phyloP scores from a whole-genome alignment of 306 rosid genomes.

The Mimosa bimucronata region DNA sequence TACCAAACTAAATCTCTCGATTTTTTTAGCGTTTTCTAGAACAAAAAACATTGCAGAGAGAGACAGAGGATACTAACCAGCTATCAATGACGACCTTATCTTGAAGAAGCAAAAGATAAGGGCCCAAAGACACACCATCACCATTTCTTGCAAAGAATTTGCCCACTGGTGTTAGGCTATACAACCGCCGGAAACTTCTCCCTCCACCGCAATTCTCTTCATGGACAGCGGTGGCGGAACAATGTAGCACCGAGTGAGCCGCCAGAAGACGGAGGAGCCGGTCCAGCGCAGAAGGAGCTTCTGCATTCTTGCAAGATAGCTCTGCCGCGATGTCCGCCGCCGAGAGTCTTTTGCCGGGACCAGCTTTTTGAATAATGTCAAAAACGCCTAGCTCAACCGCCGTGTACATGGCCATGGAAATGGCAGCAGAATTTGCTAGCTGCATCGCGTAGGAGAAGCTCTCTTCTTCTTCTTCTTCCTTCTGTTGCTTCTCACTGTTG shows the following conservation, averaged over 20 bases:
- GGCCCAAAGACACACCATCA: neutral
- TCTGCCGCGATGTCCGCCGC: conserved; percentile 38
- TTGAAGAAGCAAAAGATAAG: neutral
- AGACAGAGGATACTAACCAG: neutral
- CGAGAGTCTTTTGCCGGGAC: neutral
- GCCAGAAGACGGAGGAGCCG: conserved; percentile 50
- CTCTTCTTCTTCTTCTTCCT: neutral
- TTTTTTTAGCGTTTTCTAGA: too few relatives aligned
- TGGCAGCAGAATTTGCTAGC: neutral
- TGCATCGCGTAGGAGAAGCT: neutral
- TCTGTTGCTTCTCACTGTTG: neutral
- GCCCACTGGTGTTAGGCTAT: neutral
- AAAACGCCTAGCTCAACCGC: neutral
- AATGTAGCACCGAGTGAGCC: conserved; percentile 43
- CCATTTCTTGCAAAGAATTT: neutral
- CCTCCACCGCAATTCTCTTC: neutral
- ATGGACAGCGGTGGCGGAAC: conserved; percentile 23
- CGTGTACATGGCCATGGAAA: neutral
- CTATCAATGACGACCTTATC: neutral
- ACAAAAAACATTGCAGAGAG: neutral
- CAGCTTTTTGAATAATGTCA: neutral
- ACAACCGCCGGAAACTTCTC: neutral
- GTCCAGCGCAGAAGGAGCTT: conserved; percentile 43
- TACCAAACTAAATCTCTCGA: too few relatives aligned
- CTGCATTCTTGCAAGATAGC: conserved; percentile 37